Base-by-base conservation (phyloP, 129 eudicot species). In the Chrysanthemum makinoi region DNA sequence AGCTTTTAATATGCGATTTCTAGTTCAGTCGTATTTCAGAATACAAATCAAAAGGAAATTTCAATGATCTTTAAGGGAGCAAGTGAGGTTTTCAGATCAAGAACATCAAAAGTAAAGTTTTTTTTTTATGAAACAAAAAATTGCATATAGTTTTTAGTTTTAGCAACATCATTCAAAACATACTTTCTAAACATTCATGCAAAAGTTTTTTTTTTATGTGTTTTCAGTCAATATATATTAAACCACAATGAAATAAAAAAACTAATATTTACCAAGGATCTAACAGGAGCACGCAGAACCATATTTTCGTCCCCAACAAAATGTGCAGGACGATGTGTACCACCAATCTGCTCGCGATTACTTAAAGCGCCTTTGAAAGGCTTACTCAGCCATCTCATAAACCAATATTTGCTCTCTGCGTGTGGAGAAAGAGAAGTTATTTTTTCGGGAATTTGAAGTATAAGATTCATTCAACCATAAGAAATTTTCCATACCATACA, bases 371-470 rank as follows among this genome's bases (percentile, higher is more conserved):
- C 83, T 78, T 83, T 93, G 65, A 93, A 92, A 19, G 89, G 65
- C 81, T 87, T 89, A 76, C 86, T 85, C 74, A 94, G 76, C 98
- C 96, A 89, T 87, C 86, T 94, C 96, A 89, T 85, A 73, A 89
- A 85, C 76, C 95, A 80, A 3, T 95, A 94, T 51, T 83, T 94
- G 75, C 81, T 85, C 80, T 87, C 98, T 84, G 89, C 69, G 68
- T 80, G 39, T 52, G 82, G 82, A 80, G 86, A 85, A 85, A 84
- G 79, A 85, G 82, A 72, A 50, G 15, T 57, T 20, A 19, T 39
- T 6, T 39, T 39, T 39, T 39, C 1, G 2, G 1, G 6, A 39
- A 39, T 39, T 39, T 39, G 10, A 39, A 39, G 6, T 39, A 47
- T 83, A 54, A 75, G 67, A 54, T 65, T 61, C 70, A 68, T 35